Evolutionary conservation across 352 stramenopile genomes (phyloP).

Genomic region (Globisporangium cederbergense): DNA sequence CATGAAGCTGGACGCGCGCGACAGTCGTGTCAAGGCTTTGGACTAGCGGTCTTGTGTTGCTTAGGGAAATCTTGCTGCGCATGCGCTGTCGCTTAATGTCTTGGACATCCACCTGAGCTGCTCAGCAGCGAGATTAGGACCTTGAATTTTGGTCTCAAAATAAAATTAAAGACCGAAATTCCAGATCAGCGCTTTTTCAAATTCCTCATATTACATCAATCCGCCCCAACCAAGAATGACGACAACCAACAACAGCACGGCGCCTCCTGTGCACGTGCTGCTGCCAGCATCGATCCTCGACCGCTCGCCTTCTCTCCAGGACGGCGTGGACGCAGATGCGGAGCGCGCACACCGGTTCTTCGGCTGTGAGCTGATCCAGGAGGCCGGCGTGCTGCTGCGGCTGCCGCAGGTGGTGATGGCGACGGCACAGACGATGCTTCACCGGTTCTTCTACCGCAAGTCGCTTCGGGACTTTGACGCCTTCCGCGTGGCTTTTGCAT

Average conservation of each 20-base stretch:
- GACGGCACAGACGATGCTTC: slow-evolving; percentile 89
- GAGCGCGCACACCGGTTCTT: slow-evolving; percentile 78
- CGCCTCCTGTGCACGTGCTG: slow-evolving; percentile 30
- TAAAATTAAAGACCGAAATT: too few relatives aligned
- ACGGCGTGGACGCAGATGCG: slow-evolving; percentile 28
- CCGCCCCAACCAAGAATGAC: not conserved
- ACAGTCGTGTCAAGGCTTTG: not conserved
- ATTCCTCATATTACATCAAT: not conserved
- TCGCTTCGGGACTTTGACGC: slow-evolving; percentile 85
- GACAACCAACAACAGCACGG: not conserved
- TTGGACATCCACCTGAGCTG: too few relatives aligned
- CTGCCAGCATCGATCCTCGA: slow-evolving; percentile 37
- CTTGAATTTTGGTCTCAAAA: too few relatives aligned
- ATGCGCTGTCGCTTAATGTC: too few relatives aligned
- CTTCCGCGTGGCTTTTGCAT: slow-evolving; percentile 86
- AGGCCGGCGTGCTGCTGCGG: slow-evolving; percentile 80
- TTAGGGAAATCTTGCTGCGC: too few relatives aligned
- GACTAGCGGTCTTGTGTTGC: not conserved
- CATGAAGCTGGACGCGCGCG: slow-evolving; percentile 1
- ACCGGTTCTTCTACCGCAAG: slow-evolving; percentile 90
- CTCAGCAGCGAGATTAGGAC: too few relatives aligned
- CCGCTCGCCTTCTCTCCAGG: slow-evolving; percentile 45
- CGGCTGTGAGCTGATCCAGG: slow-evolving; percentile 89
- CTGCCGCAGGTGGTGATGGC: slow-evolving; percentile 89
- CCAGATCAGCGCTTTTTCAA: too few relatives aligned